Percentiles rank a stretch among this genome's conserved stretches.
Evolutionary conservation across 495 filamentous ascomycete genomes (phyloP).

Genomic region (Chaetomium fimeti): DNA sequence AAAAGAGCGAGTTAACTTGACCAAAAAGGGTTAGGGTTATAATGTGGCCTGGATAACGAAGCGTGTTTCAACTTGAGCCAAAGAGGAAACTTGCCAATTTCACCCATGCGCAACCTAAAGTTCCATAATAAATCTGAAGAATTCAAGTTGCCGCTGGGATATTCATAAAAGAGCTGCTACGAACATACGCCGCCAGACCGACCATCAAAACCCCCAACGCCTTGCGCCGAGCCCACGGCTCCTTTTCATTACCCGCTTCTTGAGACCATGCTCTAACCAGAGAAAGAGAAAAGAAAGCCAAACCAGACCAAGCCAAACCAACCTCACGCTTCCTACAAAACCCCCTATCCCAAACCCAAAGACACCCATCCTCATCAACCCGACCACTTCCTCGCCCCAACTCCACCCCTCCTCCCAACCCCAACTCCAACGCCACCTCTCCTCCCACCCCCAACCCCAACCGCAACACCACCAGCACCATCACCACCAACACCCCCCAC

Average conservation of each 20-base stretch:
- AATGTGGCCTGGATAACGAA: too few species aligned
- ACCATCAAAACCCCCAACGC: background rate
- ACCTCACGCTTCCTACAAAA: too few species aligned
- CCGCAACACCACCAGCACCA: too few species aligned
- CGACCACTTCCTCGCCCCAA: background rate
- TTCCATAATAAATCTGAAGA: background rate
- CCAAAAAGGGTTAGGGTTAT: too few species aligned
- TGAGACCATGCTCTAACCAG: background rate
- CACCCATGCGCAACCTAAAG: background rate
- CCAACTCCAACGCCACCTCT: background rate
- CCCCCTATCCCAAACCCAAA: background rate
- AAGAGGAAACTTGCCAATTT: background rate
- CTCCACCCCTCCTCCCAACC: background rate
- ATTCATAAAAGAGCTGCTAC: background rate
- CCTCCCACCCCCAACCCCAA: too few species aligned
- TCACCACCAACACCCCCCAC: too few species aligned
- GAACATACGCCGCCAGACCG: background rate
- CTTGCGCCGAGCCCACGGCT: background rate
- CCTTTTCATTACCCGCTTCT: background rate
- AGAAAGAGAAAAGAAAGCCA: background rate
- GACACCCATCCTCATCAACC: background rate
- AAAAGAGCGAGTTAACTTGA: too few species aligned
- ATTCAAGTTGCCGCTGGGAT: background rate
- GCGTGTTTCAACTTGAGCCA: too few species aligned
- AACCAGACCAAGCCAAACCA: background rate